A percentile compares a stretch with the other conserved stretches of the same genome.
These are phyloP conservation scores for Fusarium sp. DNA, from an alignment of 2,329 filamentous ascomycete genomes.

Conservation along the genomic window DNA sequence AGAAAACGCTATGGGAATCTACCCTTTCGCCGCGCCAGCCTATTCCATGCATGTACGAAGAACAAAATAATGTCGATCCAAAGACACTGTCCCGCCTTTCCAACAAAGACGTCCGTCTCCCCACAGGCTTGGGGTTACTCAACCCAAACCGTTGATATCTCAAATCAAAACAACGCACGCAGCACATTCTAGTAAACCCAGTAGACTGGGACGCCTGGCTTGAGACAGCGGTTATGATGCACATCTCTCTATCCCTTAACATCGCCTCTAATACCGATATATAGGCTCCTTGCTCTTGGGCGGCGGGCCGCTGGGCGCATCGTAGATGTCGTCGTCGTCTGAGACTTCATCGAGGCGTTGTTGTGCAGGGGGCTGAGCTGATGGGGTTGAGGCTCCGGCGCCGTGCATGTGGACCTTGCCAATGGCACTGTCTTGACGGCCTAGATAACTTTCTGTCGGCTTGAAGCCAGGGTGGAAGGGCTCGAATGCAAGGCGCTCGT, in stretches of 20 bases:
- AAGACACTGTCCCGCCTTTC: slow-evolving; percentile 27
- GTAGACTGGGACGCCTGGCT: not conserved
- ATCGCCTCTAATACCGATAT: slow-evolving; percentile 48
- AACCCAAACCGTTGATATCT: not conserved
- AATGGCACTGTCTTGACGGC: slow-evolving; percentile 55
- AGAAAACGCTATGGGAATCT: slow-evolving; percentile 41
- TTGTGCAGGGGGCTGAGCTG: slow-evolving; percentile 25
- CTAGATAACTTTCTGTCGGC: slow-evolving; percentile 39
- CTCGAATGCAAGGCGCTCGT: slow-evolving; percentile 48
- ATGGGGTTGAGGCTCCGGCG: slow-evolving; percentile 40
- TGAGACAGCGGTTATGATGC: not conserved
- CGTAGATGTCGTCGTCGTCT: slow-evolving; percentile 55
- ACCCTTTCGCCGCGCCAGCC: slow-evolving; percentile 41
- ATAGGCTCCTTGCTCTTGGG: slow-evolving; percentile 53
- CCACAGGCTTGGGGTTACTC: not conserved
- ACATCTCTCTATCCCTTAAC: not conserved
- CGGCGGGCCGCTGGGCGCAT: slow-evolving; percentile 43
- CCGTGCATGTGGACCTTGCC: slow-evolving; percentile 57
- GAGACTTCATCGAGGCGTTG: slow-evolving; percentile 44
- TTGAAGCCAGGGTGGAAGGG: slow-evolving; percentile 54
- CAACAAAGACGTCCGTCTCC: not conserved
- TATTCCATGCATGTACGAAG: slow-evolving; percentile 35
- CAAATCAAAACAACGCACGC: not conserved
- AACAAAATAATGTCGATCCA: slow-evolving; percentile 21
- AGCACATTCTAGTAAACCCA: not conserved